A percentile compares a stretch with the other conserved stretches of the same genome.
Evolutionary conservation across 169 alveolate species (phyloP).

Genomic region (Eimeria sp.): DNA sequence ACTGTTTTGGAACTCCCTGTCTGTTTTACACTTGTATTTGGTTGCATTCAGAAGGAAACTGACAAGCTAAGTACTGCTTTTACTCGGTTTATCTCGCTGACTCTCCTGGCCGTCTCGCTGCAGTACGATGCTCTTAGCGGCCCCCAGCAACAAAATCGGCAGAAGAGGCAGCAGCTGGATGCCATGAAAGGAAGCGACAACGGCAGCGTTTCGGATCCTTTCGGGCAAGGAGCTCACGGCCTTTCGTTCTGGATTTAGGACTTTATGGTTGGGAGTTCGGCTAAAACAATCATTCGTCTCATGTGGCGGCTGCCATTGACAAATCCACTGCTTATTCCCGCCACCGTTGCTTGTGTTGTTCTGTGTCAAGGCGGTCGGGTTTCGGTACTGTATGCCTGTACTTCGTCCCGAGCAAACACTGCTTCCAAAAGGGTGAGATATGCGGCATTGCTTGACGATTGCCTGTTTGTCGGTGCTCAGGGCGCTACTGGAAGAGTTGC

Average conservation of each 20-base stretch:
- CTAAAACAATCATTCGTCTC: neutral
- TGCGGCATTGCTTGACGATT: neutral
- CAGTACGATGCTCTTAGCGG: conserved; percentile 58
- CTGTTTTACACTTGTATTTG: neutral
- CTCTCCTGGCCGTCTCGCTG: conserved; percentile 54
- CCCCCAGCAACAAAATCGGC: conserved; percentile 59
- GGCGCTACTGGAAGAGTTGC: conserved; percentile 16
- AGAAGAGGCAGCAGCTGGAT: conserved; percentile 45
- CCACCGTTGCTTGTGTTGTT: neutral
- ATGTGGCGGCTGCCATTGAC: neutral
- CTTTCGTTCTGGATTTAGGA: neutral
- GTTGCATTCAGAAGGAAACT: conserved; percentile 1
- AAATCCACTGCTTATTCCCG: neutral
- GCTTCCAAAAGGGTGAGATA: neutral
- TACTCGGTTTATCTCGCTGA: conserved; percentile 11
- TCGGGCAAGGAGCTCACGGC: conserved; percentile 19
- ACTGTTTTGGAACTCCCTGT: neutral
- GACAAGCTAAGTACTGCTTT: neutral
- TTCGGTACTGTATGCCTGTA: neutral
- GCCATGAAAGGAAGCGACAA: neutral
- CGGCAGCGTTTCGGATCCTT: conserved; percentile 1
- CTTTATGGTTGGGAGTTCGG: neutral
- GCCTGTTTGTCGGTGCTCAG: neutral
- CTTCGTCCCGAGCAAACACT: neutral
- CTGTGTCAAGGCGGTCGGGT: neutral